A percentile compares a stretch with the other conserved stretches of the same genome.
These are phyloP conservation scores for Clonostachys rhizophaga DNA, from an alignment of 2,329 filamentous ascomycete species.

Conservation along the genomic window DNA sequence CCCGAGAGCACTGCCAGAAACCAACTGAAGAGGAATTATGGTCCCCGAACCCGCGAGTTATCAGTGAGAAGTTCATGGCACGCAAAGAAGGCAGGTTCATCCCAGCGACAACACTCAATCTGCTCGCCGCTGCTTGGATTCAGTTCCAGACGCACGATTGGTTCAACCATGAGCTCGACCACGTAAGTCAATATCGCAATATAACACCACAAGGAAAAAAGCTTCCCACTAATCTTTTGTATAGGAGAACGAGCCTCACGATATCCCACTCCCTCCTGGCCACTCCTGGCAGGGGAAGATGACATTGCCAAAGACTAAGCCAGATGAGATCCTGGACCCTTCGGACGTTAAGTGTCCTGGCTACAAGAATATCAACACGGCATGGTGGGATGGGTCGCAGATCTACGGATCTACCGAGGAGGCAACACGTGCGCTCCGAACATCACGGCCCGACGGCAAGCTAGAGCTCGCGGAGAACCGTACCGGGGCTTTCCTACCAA, in stretches of 20 bases:
- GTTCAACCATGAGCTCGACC: slow-evolving; percentile 20
- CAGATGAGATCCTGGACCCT: slow-evolving; percentile 22
- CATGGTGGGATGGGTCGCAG: slow-evolving; percentile 41
- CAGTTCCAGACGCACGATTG: slow-evolving; percentile 41
- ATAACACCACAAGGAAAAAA: background rate
- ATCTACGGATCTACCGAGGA: slow-evolving; percentile 36
- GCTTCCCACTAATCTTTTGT: background rate
- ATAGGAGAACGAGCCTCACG: slow-evolving; percentile 6
- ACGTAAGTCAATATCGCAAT: slow-evolving; percentile 6
- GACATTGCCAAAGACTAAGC: slow-evolving; percentile 25
- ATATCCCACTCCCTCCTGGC: slow-evolving; percentile 23
- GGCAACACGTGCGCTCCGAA: slow-evolving; percentile 25
- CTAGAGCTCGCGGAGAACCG: slow-evolving; percentile 24
- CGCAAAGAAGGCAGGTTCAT: slow-evolving; percentile 29
- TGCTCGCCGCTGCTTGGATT: slow-evolving; percentile 43
- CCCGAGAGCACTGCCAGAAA: slow-evolving; percentile 23
- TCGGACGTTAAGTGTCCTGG: slow-evolving; percentile 28
- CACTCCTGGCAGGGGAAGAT: slow-evolving; percentile 28
- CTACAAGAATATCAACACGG: slow-evolving; percentile 34
- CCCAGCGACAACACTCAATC: slow-evolving; percentile 36
- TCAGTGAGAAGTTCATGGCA: slow-evolving; percentile 34
- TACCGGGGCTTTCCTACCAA: slow-evolving; percentile 27
- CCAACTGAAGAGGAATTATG: slow-evolving; percentile 32
- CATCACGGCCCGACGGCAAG: slow-evolving; percentile 26
- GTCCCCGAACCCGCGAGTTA: slow-evolving; percentile 34